These are phyloP conservation scores for Rosa rugosa DNA, from an alignment of 306 rosid genomes.

Conservation along the genomic window DNA sequence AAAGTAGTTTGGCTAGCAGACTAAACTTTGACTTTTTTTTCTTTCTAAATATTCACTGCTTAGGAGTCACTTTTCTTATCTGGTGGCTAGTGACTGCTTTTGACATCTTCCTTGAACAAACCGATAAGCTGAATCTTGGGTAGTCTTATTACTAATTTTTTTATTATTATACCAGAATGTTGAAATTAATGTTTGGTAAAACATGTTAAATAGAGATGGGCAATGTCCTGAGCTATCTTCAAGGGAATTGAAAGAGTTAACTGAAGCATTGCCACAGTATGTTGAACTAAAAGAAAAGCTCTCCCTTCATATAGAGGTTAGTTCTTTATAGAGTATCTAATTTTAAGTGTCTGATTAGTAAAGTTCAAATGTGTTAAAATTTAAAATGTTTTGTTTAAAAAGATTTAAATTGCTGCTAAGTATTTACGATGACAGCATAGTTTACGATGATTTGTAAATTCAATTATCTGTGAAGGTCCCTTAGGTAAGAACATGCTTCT, in stretches of 20 bases:
- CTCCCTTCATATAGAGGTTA: conserved; percentile 91
- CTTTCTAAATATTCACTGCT: no score
- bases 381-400: neutral
- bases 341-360: neutral
- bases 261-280: conserved; percentile 95
- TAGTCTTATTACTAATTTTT: neutral
- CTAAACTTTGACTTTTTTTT: no score
- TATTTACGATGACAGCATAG: neutral
- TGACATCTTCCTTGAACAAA: no score
- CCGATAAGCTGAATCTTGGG: neutral
- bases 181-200: neutral
- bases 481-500: no score
- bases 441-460: no score
- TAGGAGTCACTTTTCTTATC: no score
- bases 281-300: conserved; percentile 94
- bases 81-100: no score
- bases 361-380: no score
- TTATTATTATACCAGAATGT: neutral
- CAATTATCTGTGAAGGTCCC: no score
- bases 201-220: conserved; percentile 44
- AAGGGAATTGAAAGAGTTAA: conserved; percentile 81
- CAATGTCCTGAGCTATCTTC: conserved; percentile 65
- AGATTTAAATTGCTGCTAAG: neutral
- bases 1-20: no score
- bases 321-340: conserved; percentile 7